Percentiles rank a stretch among this genome's conserved stretches.
phyloP scores from a whole-genome alignment of 2,329 filamentous ascomycete genomes.

The Diaporthe caulivora region DNA sequence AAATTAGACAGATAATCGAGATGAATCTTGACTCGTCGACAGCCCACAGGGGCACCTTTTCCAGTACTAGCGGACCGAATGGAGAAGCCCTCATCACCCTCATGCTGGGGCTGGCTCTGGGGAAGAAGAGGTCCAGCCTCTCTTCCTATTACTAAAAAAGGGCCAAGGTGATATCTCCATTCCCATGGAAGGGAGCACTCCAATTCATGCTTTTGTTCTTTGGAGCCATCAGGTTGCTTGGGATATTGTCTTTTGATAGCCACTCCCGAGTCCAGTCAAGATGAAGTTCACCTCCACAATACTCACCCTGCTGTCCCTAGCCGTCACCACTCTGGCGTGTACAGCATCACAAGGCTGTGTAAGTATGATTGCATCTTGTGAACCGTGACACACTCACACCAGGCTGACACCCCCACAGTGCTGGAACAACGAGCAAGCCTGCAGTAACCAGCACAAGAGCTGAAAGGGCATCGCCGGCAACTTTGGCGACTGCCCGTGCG shows the following conservation, averaged over 20 bases:
- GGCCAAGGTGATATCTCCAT: neutral
- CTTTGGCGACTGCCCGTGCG: slow-evolving; percentile 10
- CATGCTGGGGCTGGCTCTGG: neutral
- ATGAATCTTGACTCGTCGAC: slow-evolving; percentile 9
- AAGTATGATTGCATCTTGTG: neutral
- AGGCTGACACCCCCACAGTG: neutral
- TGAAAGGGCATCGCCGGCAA: slow-evolving; percentile 17
- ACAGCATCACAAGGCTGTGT: slow-evolving; percentile 21
- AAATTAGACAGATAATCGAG: slow-evolving; percentile 19
- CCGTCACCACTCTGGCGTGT: neutral
- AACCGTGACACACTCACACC: too few species aligned
- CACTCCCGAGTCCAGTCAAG: neutral
- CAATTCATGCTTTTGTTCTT: neutral
- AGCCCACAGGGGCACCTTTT: neutral
- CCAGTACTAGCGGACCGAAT: neutral
- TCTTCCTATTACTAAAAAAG: neutral
- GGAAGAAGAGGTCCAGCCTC: neutral
- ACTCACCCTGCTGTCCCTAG: neutral
- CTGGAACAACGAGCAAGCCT: slow-evolving; percentile 20
- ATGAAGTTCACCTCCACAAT: neutral
- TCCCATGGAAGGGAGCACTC: neutral
- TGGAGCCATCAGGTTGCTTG: neutral
- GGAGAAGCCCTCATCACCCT: neutral
- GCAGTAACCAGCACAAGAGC: slow-evolving; percentile 22
- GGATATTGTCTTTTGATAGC: neutral